A percentile compares a stretch with the other conserved stretches of the same genome.
Evolutionary conservation across 805 yeast genomes (phyloP).

Genomic region (Wickerhamomyces tratensis): DNA sequence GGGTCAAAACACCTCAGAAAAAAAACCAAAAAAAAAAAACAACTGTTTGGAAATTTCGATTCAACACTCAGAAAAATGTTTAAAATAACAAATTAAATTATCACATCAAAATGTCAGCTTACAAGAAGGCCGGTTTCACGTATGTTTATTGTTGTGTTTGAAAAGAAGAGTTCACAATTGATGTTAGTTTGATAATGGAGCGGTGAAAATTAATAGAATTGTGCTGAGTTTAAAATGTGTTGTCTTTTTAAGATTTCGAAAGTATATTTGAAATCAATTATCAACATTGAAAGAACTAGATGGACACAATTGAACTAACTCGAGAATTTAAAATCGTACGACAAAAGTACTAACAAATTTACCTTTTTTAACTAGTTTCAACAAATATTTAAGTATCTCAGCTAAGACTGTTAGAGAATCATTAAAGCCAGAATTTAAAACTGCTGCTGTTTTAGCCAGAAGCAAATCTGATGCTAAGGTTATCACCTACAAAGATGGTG

Average conservation of each 20-base stretch:
- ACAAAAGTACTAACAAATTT: too few species aligned
- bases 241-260: too few species aligned
- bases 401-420: slow-evolving; percentile 84
- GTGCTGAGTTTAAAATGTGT: not conserved
- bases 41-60: too few species aligned
- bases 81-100: not conserved
- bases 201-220: too few species aligned
- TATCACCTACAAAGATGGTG: slow-evolving; percentile 66
- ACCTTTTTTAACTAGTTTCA: slow-evolving; percentile 41
- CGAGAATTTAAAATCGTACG: not conserved
- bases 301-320: too few species aligned
- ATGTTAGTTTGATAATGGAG: not conserved
- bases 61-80: not conserved
- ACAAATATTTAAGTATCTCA: slow-evolving; percentile 85
- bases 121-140: slow-evolving; percentile 63
- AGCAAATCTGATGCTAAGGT: slow-evolving; percentile 65
- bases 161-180: not conserved
- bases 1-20: not conserved
- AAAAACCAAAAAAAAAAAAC: not conserved
- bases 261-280: too few species aligned
- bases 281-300: too few species aligned
- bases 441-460: slow-evolving; percentile 58
- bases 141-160: slow-evolving; percentile 21
- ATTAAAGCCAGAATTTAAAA: slow-evolving; percentile 78
- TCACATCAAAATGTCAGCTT: slow-evolving; percentile 34